Evolutionary conservation across 306 rosid genomes (phyloP).

Genomic region (Acmispon strigosus): DNA sequence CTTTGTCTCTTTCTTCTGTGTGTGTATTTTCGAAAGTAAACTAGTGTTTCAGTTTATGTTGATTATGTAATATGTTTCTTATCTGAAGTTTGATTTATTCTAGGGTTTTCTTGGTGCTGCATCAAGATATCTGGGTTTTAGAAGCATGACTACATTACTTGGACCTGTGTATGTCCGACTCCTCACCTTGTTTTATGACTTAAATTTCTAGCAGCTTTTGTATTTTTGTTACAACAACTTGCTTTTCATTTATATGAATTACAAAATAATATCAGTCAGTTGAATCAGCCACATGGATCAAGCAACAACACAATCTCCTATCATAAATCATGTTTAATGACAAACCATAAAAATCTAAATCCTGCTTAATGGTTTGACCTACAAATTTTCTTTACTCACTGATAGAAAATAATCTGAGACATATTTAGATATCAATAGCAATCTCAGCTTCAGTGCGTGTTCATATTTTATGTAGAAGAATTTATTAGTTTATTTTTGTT

Average conservation of each 20-base stretch:
- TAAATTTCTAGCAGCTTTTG: slow-evolving; percentile 4
- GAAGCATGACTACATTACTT: slow-evolving; percentile 80
- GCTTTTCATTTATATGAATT: slow-evolving; percentile 4
- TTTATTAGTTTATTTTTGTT: not conserved
- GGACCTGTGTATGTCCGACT: slow-evolving; percentile 76
- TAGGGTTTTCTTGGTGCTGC: slow-evolving; percentile 94
- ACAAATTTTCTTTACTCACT: not conserved
- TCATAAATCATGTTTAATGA: not conserved
- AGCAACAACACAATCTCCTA: not conserved
- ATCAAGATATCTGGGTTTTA: slow-evolving; percentile 79
- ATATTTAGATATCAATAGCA: not conserved
- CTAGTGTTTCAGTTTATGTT: not conserved
- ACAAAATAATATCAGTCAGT: not conserved
- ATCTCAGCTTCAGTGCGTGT: not conserved
- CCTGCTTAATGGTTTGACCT: not conserved
- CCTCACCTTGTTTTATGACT: slow-evolving; percentile 17
- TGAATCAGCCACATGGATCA: not conserved
- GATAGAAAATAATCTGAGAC: not conserved
- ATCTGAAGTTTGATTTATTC: slow-evolving; percentile 13
- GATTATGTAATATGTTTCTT: slow-evolving; percentile 11
- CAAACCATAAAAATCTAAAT: not conserved
- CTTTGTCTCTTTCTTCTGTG: not conserved
- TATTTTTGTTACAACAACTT: not conserved
- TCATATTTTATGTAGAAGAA: not conserved
- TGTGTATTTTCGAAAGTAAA: not conserved